Conservation (phyloP, 148 eudicot genomes). For the Talinum fruticosum region DNA sequence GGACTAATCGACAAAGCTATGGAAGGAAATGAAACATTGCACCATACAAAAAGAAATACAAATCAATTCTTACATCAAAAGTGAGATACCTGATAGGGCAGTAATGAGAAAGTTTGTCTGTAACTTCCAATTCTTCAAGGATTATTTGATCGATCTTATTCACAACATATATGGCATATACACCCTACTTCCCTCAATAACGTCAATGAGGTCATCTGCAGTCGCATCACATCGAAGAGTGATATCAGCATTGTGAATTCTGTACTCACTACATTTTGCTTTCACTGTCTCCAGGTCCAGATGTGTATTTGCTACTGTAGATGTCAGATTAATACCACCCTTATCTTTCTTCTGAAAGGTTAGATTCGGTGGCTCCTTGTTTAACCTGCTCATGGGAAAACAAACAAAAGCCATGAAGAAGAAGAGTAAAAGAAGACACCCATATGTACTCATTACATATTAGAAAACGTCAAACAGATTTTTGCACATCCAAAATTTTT, state of each 20-base stretch:
- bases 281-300: slow-evolving; percentile 95
- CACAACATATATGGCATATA: slow-evolving; percentile 85
- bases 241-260: slow-evolving; percentile 93
- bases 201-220: slow-evolving; percentile 96
- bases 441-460: no score
- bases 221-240: slow-evolving; percentile 85
- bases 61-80: no score
- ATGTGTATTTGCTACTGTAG: slow-evolving; percentile 81
- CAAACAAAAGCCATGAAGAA: background rate
- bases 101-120: slow-evolving; percentile 94
- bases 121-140: slow-evolving; percentile 84
- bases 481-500: background rate
- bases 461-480: no score
- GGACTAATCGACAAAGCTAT: background rate
- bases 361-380: slow-evolving; percentile 96
- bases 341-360: slow-evolving; percentile 88
- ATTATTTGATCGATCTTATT: slow-evolving; percentile 97
- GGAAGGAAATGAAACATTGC: background rate
- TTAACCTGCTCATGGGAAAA: slow-evolving; percentile 51
- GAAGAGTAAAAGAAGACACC: background rate
- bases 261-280: slow-evolving; percentile 93
- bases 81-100: slow-evolving; percentile 82
- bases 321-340: slow-evolving; percentile 95
- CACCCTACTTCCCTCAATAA: slow-evolving; percentile 93
- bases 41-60: background rate